These are phyloP conservation scores for Boletus rubescentipes DNA, from an alignment of 768 basidiomycete genomes.

Conservation along the genomic window DNA sequence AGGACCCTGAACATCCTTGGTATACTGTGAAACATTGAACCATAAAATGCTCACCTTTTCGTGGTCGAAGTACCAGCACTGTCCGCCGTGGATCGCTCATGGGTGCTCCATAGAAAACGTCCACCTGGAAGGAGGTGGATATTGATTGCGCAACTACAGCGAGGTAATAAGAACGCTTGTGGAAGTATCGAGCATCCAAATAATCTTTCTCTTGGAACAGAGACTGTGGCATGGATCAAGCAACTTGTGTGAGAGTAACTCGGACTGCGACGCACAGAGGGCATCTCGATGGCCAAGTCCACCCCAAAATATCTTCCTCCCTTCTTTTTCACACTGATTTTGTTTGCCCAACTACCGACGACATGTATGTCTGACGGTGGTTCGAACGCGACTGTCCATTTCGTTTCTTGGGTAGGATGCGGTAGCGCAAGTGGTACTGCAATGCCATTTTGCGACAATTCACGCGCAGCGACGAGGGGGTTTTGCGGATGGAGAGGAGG, in stretches of 20 bases:
- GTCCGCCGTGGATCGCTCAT: constrained; percentile 64
- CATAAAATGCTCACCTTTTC: constrained; percentile 43
- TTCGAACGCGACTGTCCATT: constrained; percentile 87
- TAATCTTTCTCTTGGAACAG: constrained; percentile 98
- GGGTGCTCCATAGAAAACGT: constrained; percentile 59
- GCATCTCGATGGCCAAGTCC: constrained; percentile 88
- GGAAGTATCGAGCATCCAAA: constrained; percentile 83
- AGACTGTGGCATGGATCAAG: constrained; percentile 35
- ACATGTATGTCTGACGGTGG: constrained; percentile 73
- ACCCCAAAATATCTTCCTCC: constrained; percentile 66
- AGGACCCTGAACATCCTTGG: constrained; percentile 41
- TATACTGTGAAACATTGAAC: constrained; percentile 18
- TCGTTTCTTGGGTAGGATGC: constrained; percentile 70
- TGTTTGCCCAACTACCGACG: constrained; percentile 86
- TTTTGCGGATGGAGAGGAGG: constrained; percentile 57
- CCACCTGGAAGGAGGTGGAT: constrained; percentile 47
- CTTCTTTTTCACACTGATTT: constrained; percentile 68
- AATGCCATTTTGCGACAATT: constrained; percentile 52
- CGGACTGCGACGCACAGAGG: constrained; percentile 50
- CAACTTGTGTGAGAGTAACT: not conserved
- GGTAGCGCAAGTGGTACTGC: constrained; percentile 71
- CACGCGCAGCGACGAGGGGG: constrained; percentile 63
- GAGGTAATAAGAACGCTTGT: constrained; percentile 89
- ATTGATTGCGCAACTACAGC: constrained; percentile 72
- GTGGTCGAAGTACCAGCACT: constrained; percentile 58